Conservation (phyloP, 768 basidiomycete species). For the Agaricus subrufescens region DNA sequence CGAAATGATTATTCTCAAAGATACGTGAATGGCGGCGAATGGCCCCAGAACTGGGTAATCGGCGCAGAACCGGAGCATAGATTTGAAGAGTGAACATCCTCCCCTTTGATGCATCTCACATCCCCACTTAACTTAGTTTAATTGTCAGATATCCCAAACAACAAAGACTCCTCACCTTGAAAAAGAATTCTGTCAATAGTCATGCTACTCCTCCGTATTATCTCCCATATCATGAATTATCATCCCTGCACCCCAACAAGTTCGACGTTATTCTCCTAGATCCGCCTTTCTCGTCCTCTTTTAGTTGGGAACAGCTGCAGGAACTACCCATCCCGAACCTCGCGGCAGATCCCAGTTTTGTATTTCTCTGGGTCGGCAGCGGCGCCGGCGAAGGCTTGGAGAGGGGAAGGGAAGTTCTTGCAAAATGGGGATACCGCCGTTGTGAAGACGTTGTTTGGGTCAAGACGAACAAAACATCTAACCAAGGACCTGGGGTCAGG, state of each 20-base stretch:
- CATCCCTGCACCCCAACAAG: conserved; percentile 55
- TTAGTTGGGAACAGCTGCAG: conserved; percentile 81
- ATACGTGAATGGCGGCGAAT: conserved; percentile 88
- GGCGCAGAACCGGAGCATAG: conserved; percentile 85
- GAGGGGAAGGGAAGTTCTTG: conserved; percentile 83
- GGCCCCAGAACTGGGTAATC: conserved; percentile 91
- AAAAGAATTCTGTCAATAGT: conserved; percentile 70
- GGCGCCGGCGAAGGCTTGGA: conserved; percentile 90
- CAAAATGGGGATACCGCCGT: conserved; percentile 90
- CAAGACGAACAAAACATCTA: conserved; percentile 76
- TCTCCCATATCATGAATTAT: conserved; percentile 55
- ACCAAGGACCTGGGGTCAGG: conserved; percentile 71
- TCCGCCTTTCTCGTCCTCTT: conserved; percentile 83
- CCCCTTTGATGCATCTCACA: neutral
- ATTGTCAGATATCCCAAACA: conserved; percentile 86
- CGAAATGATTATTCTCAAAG: conserved; percentile 91
- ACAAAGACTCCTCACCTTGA: conserved; percentile 75
- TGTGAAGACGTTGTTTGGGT: conserved; percentile 99
- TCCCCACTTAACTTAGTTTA: neutral
- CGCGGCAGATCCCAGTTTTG: conserved; percentile 87
- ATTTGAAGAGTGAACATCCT: conserved; percentile 83
- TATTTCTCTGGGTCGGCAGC: conserved; percentile 95
- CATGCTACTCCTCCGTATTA: conserved; percentile 73
- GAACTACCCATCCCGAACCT: conserved; percentile 77
- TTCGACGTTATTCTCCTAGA: conserved; percentile 93